phyloP scores from a whole-genome alignment of 2,329 filamentous ascomycete genomes.

The Botryotinia globosa region DNA sequence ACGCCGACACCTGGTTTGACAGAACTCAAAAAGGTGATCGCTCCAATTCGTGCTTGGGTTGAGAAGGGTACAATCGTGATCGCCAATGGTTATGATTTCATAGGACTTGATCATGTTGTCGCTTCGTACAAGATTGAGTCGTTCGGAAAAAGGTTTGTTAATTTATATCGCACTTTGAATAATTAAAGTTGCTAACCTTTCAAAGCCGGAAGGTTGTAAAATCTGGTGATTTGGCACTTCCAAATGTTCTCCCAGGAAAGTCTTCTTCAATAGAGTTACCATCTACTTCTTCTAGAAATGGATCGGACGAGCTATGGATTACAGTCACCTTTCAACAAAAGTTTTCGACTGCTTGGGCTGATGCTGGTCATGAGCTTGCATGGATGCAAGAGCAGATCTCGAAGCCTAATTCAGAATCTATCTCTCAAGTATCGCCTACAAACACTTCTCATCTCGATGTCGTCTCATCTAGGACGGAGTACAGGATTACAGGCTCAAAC shows the following conservation, averaged over 20 bases:
- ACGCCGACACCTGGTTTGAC: slow-evolving; percentile 54
- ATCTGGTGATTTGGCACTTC: slow-evolving; percentile 43
- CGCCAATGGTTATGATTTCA: slow-evolving; percentile 52
- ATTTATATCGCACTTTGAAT: not conserved
- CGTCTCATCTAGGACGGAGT: slow-evolving; percentile 27
- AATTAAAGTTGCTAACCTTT: slow-evolving; percentile 18
- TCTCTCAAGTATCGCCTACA: slow-evolving; percentile 27
- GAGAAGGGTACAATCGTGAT: slow-evolving; percentile 39
- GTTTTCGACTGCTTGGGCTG: slow-evolving; percentile 49
- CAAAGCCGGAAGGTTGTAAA: slow-evolving; percentile 35
- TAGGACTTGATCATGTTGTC: slow-evolving; percentile 48
- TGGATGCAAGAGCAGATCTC: slow-evolving; percentile 46
- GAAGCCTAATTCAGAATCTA: slow-evolving; percentile 11
- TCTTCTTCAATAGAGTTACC: slow-evolving; percentile 1
- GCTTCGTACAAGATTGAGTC: slow-evolving; percentile 47
- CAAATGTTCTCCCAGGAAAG: slow-evolving; percentile 40
- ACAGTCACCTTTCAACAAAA: slow-evolving; percentile 42
- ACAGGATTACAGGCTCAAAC: slow-evolving; percentile 37
- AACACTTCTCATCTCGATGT: slow-evolving; percentile 20
- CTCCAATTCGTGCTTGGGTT: slow-evolving; percentile 49
- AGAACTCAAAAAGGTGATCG: slow-evolving; percentile 57
- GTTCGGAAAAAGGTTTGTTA: slow-evolving; percentile 43
- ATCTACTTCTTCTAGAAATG: slow-evolving; percentile 20
- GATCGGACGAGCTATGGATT: slow-evolving; percentile 16
- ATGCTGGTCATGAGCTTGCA: slow-evolving; percentile 52